Evolutionary conservation across 1,284 basidiomycete genomes (phyloP).

Genomic region (Sparassis latifolia): DNA sequence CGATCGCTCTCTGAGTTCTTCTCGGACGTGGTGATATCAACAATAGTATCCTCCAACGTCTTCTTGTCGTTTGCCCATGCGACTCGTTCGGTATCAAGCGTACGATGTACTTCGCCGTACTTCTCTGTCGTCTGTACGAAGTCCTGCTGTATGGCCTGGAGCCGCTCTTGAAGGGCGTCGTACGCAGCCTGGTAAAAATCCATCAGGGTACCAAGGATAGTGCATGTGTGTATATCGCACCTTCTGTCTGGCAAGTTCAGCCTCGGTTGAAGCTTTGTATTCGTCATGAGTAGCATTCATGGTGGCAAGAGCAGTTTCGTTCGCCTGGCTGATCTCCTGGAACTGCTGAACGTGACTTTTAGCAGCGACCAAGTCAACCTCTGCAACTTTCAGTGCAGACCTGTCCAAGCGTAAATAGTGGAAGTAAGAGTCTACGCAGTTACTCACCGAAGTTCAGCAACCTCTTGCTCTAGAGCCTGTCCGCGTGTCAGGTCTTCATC

Average conservation of each 20-base stretch:
- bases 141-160: constrained; percentile 52
- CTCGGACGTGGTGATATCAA: constrained; percentile 68
- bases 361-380: constrained; percentile 68
- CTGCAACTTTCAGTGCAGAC: constrained; percentile 65
- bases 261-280: constrained; percentile 66
- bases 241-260: constrained; percentile 57
- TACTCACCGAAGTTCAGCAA: constrained; percentile 74
- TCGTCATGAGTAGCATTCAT: constrained; percentile 74
- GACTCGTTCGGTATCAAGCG: constrained; percentile 57
- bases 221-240: constrained; percentile 31
- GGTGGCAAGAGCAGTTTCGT: constrained; percentile 67
- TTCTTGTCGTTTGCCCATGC: constrained; percentile 77
- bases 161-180: constrained; percentile 55
- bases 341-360: constrained; percentile 75
- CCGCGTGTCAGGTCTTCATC: constrained; percentile 55
- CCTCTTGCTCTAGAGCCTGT: constrained; percentile 78
- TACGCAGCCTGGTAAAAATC: constrained; percentile 53
- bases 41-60: constrained; percentile 69
- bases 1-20: constrained; percentile 60
- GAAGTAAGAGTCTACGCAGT: background rate
- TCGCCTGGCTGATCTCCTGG: constrained; percentile 78
- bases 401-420: constrained; percentile 31
- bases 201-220: background rate
- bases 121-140: constrained; percentile 44
- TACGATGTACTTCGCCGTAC: constrained; percentile 53